Conservation (phyloP, 176 grass and related monocot species). For the Musa itinerans region DNA sequence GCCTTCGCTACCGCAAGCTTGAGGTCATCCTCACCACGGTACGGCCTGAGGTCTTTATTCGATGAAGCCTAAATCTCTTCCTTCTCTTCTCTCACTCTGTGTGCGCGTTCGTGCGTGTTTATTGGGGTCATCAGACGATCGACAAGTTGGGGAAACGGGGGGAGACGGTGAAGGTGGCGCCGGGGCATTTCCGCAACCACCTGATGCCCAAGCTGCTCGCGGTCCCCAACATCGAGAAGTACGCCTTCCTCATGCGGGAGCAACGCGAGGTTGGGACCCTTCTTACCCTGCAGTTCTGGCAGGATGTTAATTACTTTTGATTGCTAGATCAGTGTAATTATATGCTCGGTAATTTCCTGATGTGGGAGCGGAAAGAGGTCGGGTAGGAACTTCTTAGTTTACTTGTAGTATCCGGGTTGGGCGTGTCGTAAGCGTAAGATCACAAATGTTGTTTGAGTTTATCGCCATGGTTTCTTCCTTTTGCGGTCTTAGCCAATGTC, state of each 20-base stretch:
- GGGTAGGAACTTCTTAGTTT: too few relatives aligned
- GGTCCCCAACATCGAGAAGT: constrained; percentile 89
- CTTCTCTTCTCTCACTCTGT: background rate
- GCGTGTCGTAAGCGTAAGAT: too few relatives aligned
- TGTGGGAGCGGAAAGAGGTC: too few relatives aligned
- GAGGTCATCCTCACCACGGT: constrained; percentile 98
- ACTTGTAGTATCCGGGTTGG: too few relatives aligned
- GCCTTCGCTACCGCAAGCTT: constrained; percentile 69
- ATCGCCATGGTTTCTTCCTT: background rate
- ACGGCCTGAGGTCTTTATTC: background rate
- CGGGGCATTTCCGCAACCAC: constrained; percentile 84
- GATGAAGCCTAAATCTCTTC: background rate
- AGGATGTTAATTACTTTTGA: background rate
- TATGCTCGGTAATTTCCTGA: background rate
- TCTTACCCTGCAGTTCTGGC: background rate
- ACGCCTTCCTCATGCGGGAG: constrained; percentile 65
- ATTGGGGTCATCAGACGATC: constrained; percentile 42
- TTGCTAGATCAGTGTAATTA: background rate
- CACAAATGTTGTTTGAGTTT: too few relatives aligned
- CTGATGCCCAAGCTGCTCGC: constrained; percentile 88
- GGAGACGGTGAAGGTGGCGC: constrained; percentile 78
- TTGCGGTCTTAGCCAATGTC: background rate
- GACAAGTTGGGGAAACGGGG: constrained; percentile 82
- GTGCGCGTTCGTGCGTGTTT: background rate
- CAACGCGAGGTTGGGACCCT: constrained; percentile 56